Evolutionary conservation across 2,329 filamentous ascomycete genomes (phyloP), one percentile per base, ranked within the genome.

Genomic region (Aspergillus quadricinctus): DNA sequence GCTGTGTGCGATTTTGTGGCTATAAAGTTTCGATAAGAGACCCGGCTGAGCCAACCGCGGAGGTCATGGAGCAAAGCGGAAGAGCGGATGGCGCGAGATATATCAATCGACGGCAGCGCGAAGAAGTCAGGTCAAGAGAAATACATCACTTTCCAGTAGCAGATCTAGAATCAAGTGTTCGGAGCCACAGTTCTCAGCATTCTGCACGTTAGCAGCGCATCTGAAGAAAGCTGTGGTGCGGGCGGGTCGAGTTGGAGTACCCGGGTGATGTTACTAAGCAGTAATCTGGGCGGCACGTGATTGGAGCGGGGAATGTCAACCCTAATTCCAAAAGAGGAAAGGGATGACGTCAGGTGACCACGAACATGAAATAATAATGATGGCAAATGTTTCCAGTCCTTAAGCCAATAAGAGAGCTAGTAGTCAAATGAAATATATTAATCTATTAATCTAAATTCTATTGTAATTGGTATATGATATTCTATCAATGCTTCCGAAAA

Each of bases 11-110:
- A 17, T 46, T 21, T 6, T 14, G 43, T 46, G 11, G 23, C 21
- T 46, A 14, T 46, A 21, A 14, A 45, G 19, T 10, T 45, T 45
- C 21, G 8, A 11, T 27, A 21, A 23, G 21, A 46, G 10, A 46
- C 23, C 43, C 10, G 19, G 43, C 9, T 46, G 21, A 23, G 43
- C 43, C 43, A 54, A 55, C 21, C 37, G 46, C 29, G 46, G 23
- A 31, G 46, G 41, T 40, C 28, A 40, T 45, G 21, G 49, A 23
- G 49, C 21, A 19, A 21, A 41, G 53, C 41, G 53, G 53, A 49
- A 48, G 40, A 55, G 48, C 17, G 53, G 50, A 55, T 52, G 49
- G 49, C 53, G 41, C 27, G 49, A 50, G 40, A 55, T 23, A 28
- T 31, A 48, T 45, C 29, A 48, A 35, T 46, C 27, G 19, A 9